Base-by-base conservation (phyloP, 1,284 basidiomycete species). In the Cutaneotrichosporon cutaneum region DNA sequence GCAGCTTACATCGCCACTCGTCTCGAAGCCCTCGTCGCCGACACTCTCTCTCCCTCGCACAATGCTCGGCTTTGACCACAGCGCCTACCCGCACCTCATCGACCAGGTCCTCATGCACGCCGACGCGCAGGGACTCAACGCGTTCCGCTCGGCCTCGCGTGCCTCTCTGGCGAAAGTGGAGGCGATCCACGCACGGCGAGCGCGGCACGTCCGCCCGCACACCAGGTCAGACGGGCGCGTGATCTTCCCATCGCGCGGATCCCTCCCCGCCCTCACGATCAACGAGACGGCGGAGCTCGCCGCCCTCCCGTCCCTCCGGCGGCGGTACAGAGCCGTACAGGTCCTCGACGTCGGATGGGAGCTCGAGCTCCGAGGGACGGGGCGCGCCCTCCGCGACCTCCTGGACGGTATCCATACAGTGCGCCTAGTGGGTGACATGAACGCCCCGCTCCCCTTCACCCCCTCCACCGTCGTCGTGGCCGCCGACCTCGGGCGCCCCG, bases 1-100 rank as follows among this genome's bases (percentile, higher is more conserved):
- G 30, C 30, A 5, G 30, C 30, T 5, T 30, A 30, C 30, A 4
- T 30, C 30, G 30, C 30, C 30, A 30, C 30, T 9, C n/a, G n/a
- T n/a, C n/a, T n/a, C n/a, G n/a, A n/a, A n/a, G n/a, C n/a, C n/a
- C n/a, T n/a, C 18, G 39, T n/a, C 35, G 16, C 18, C 18, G 16
- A 18, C 18, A 30, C 18, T 42, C 39, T 42, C 16, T n/a, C n/a
- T n/a, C n/a, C n/a, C n/a, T n/a, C 39, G 7, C 39, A 18, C 39
- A 3, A 42, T 42, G 39, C 3, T n/a, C 39, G 18, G 47, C 35
- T 47, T 56, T 13, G 44, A 47, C 30, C 10, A 56, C 42, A 47
- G 11, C n/a, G 27, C 44, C 14, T 56, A 48, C 55, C 55, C 55
- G 21, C 55, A 56, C 55, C 18, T 56, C 32, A 48, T 56, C 44